Conservation (phyloP, 1,139 yeast species). For the Eremothecium coryli region DNA sequence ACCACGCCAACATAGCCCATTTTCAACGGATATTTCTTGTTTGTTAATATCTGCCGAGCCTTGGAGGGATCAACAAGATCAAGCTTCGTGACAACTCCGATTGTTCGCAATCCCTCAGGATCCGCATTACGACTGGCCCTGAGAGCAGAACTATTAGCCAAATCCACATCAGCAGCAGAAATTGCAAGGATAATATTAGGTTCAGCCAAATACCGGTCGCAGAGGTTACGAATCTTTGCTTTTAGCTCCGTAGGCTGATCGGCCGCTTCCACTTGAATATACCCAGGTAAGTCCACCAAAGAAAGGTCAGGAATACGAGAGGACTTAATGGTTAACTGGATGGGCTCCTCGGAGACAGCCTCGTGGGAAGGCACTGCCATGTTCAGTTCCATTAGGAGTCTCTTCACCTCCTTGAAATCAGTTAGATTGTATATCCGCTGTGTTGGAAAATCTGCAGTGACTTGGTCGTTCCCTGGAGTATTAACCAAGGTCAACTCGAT, state of each 20-base stretch:
- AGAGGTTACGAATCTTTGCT: slow-evolving; percentile 64
- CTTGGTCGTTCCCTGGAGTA: slow-evolving; percentile 69
- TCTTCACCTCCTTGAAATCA: slow-evolving; percentile 82
- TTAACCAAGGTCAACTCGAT: slow-evolving; percentile 86
- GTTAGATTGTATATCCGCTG: slow-evolving; percentile 71
- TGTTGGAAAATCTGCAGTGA: slow-evolving; percentile 90
- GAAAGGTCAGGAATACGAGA: slow-evolving; percentile 92
- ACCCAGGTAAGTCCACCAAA: slow-evolving; percentile 92
- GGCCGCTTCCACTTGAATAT: slow-evolving; percentile 92
- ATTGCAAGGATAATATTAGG: slow-evolving; percentile 94
- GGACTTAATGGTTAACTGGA: slow-evolving; percentile 80
- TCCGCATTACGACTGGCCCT: slow-evolving; percentile 89
- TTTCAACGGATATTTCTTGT: slow-evolving; percentile 75
- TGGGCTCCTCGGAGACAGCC: slow-evolving; percentile 85
- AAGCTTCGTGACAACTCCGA: slow-evolving; percentile 90
- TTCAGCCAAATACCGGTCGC: slow-evolving; percentile 76
- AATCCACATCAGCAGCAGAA: slow-evolving; percentile 95
- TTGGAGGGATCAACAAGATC: slow-evolving; percentile 74
- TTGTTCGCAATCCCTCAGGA: slow-evolving; percentile 89
- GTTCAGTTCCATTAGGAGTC: slow-evolving; percentile 74
- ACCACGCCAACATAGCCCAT: slow-evolving; percentile 99
- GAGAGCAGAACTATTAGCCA: slow-evolving; percentile 91
- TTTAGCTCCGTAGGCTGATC: slow-evolving; percentile 88
- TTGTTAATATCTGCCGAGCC: slow-evolving; percentile 62
- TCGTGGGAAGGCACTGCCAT: slow-evolving; percentile 83